Evolutionary conservation across 2,329 filamentous ascomycete genomes (phyloP).

Genomic region (Atkinsonella hypoxylon): DNA sequence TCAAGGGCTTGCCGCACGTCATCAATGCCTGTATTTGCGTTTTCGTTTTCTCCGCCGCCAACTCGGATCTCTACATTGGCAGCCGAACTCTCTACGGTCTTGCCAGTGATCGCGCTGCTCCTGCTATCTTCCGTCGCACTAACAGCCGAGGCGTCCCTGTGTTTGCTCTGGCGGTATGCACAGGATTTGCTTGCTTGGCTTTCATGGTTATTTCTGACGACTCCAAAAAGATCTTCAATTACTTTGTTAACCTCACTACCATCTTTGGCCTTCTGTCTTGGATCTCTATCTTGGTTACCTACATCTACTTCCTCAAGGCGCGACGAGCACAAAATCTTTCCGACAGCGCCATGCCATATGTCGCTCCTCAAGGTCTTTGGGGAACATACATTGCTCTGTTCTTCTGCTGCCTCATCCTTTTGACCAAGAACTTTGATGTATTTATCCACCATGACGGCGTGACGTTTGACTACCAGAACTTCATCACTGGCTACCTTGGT

Average conservation of each 20-base stretch:
- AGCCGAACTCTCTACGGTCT: constrained; percentile 63
- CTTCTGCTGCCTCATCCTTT: constrained; percentile 59
- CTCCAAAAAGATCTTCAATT: constrained; percentile 44
- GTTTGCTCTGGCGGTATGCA: constrained; percentile 48
- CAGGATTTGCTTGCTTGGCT: constrained; percentile 52
- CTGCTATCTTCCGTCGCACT: constrained; percentile 58
- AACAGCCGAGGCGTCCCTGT: constrained; percentile 61
- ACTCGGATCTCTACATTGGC: constrained; percentile 68
- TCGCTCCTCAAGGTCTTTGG: constrained; percentile 57
- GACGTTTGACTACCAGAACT: constrained; percentile 60
- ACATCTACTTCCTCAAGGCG: constrained; percentile 54
- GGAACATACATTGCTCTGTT: constrained; percentile 57
- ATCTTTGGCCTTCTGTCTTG: constrained; percentile 56
- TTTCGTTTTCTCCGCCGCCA: constrained; percentile 67
- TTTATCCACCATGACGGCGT: constrained; percentile 45
- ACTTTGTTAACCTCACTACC: constrained; percentile 57
- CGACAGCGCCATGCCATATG: constrained; percentile 46
- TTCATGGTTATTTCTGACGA: constrained; percentile 53
- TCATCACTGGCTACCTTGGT: constrained; percentile 66
- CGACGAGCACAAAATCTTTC: constrained; percentile 48
- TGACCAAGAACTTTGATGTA: constrained; percentile 74
- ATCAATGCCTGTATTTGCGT: constrained; percentile 63
- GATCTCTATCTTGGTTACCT: constrained; percentile 56
- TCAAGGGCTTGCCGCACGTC: constrained; percentile 51
- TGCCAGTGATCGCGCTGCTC: constrained; percentile 59